Percentiles rank a stretch among this genome's conserved stretches.
phyloP scores from a whole-genome alignment of 2,329 filamentous ascomycete species.

The Pseudogymnoascus sp. region DNA sequence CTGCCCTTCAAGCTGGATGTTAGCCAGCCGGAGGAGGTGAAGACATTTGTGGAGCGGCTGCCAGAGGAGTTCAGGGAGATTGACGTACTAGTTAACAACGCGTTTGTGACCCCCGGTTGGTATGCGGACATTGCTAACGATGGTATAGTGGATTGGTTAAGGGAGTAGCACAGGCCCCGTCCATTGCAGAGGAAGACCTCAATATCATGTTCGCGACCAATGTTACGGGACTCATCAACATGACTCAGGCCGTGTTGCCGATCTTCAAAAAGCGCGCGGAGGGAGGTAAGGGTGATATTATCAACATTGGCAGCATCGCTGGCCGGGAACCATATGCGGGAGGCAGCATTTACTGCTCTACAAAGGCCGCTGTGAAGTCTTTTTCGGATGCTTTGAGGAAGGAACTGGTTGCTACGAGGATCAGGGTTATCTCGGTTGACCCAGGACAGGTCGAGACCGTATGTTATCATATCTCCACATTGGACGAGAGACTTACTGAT shows the following conservation, averaged over 20 bases:
- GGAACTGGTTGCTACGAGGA: conserved; percentile 72
- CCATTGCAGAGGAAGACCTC: conserved; percentile 76
- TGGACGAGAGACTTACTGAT: neutral
- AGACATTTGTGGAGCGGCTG: conserved; percentile 61
- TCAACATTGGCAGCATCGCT: conserved; percentile 92
- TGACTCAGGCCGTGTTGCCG: conserved; percentile 85
- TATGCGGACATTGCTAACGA: neutral
- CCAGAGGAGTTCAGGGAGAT: conserved; percentile 79
- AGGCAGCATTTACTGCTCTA: conserved; percentile 87
- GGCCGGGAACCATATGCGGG: conserved; percentile 78
- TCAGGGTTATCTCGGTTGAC: conserved; percentile 81
- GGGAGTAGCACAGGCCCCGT: conserved; percentile 76
- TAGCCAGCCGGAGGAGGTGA: conserved; percentile 67
- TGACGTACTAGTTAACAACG: conserved; percentile 91
- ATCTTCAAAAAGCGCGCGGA: conserved; percentile 64
- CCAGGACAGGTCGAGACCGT: conserved; percentile 89
- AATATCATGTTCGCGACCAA: conserved; percentile 86
- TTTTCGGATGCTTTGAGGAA: conserved; percentile 78
- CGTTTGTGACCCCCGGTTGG: conserved; percentile 48
- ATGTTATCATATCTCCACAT: conserved; percentile 21
- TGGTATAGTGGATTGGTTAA: conserved; percentile 69
- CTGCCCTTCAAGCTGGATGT: conserved; percentile 80
- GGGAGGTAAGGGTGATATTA: conserved; percentile 81
- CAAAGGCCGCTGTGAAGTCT: conserved; percentile 77
- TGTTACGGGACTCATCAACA: conserved; percentile 87